phyloP scores from a whole-genome alignment of 148 eudicot genomes.

The Spergularia marina region DNA sequence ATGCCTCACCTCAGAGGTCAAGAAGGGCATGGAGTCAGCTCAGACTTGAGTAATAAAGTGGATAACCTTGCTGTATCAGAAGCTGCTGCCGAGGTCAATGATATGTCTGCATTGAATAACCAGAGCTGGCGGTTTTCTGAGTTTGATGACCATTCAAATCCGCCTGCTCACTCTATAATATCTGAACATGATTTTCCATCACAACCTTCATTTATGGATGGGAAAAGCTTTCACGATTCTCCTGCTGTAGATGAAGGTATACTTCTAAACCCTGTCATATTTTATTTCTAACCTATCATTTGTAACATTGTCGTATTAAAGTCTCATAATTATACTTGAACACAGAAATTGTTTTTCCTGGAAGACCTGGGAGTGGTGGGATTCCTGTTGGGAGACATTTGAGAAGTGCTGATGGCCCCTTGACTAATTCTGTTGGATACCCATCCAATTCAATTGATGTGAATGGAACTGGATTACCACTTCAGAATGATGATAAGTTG shows the following conservation, averaged over 20 bases:
- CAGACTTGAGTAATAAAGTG: slow-evolving; percentile 31
- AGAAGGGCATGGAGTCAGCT: slow-evolving; percentile 33
- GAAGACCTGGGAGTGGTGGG: slow-evolving; percentile 69
- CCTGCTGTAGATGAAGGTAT: slow-evolving; percentile 80
- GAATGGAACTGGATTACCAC: slow-evolving; percentile 33
- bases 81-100: slow-evolving; percentile 39
- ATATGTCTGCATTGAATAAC: slow-evolving; percentile 32
- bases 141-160: slow-evolving; percentile 40
- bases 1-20: slow-evolving; percentile 70
- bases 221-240: slow-evolving; percentile 49
- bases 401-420: slow-evolving; percentile 36
- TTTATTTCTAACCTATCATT: neutral
- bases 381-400: slow-evolving; percentile 37
- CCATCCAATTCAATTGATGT: slow-evolving; percentile 38
- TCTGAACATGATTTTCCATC: slow-evolving; percentile 39
- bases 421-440: slow-evolving; percentile 36
- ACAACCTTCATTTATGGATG: slow-evolving; percentile 41
- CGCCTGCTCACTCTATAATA: slow-evolving; percentile 33
- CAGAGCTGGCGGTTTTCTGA: slow-evolving; percentile 50
- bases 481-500: slow-evolving; percentile 55
- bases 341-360: slow-evolving; percentile 84
- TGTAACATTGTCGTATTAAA: neutral
- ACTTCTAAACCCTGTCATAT: neutral
- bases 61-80: slow-evolving; percentile 45
- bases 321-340: slow-evolving; percentile 6